Evolutionary conservation across 768 basidiomycete species (phyloP).

Genomic region (Russula ochroleuca): DNA sequence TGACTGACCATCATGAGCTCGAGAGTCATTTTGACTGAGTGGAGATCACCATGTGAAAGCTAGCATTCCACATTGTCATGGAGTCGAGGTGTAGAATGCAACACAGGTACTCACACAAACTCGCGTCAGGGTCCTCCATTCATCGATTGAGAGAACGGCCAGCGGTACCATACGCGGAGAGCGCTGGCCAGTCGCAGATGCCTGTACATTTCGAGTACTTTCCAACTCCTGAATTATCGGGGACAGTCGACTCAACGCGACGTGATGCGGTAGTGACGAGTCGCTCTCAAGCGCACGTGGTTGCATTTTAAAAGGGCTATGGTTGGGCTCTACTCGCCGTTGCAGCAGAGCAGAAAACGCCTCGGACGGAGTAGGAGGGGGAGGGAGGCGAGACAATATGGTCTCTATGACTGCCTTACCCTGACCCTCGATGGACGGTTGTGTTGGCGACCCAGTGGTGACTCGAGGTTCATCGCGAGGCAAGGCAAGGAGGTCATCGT

Average conservation of each 20-base stretch:
- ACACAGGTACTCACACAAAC: slow-evolving; percentile 47
- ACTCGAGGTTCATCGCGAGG: slow-evolving; percentile 22
- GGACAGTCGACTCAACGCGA: not conserved
- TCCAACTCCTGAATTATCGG: slow-evolving; percentile 3
- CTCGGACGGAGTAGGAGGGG: not conserved
- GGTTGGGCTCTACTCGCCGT: not conserved
- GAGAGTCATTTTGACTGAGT: slow-evolving; percentile 48
- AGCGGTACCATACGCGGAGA: slow-evolving; percentile 4
- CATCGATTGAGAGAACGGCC: slow-evolving; percentile 42
- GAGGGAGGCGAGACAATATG: slow-evolving; percentile 30
- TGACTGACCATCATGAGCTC: slow-evolving; percentile 48
- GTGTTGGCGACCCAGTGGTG: slow-evolving; percentile 15
- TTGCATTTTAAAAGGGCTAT: not conserved
- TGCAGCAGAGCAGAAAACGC: slow-evolving; percentile 15
- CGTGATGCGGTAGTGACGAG: slow-evolving; percentile 1
- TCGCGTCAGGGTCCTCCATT: slow-evolving; percentile 50
- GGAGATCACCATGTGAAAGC: slow-evolving; percentile 46
- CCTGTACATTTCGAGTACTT: not conserved
- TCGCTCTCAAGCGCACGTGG: not conserved
- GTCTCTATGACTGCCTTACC: slow-evolving; percentile 33
- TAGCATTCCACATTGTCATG: slow-evolving; percentile 30
- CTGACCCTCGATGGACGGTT: slow-evolving; percentile 3
- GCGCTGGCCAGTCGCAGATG: not conserved
- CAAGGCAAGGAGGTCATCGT: slow-evolving; percentile 39
- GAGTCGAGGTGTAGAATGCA: slow-evolving; percentile 27